A percentile compares a stretch with the other conserved stretches of the same genome.
These are phyloP conservation scores for Yamadazyma kanchanaburiensis DNA, from an alignment of 1,139 yeast genomes.

Conservation along the genomic window DNA sequence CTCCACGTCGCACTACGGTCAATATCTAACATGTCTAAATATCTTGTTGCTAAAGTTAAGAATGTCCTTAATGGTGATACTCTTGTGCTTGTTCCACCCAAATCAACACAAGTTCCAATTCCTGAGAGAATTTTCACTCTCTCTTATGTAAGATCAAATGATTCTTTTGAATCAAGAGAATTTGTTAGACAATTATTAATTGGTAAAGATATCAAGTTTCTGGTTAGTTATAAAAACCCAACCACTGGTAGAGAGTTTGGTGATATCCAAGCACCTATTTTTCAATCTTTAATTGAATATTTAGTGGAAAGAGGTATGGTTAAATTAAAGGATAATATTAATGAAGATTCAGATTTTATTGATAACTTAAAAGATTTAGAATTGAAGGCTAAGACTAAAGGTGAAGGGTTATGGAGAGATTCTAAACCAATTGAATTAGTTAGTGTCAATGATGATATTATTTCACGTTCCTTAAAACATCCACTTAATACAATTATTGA, in stretches of 20 bases:
- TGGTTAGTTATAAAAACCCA: slow-evolving; percentile 50
- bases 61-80: slow-evolving; percentile 74
- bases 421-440: slow-evolving; percentile 21
- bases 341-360: slow-evolving; percentile 29
- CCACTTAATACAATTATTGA: slow-evolving; percentile 65
- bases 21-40: slow-evolving; percentile 7
- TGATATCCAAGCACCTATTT: slow-evolving; percentile 63
- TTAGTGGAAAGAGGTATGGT: slow-evolving; percentile 59
- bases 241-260: slow-evolving; percentile 66
- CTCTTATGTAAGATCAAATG: slow-evolving; percentile 55
- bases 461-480: slow-evolving; percentile 31
- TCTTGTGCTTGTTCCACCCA: slow-evolving; percentile 59
- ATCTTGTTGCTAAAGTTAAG: slow-evolving; percentile 59
- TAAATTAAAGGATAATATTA: slow-evolving; percentile 57
- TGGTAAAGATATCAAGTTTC: slow-evolving; percentile 65
- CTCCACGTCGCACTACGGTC: not conserved
- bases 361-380: slow-evolving; percentile 31
- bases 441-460: slow-evolving; percentile 36
- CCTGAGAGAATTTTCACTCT: slow-evolving; percentile 64
- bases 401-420: slow-evolving; percentile 55
- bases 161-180: slow-evolving; percentile 57
- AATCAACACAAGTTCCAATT: slow-evolving; percentile 39
- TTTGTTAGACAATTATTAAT: slow-evolving; percentile 59
- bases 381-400: slow-evolving; percentile 46
- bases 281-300: slow-evolving; percentile 56